Conservation (phyloP, 768 basidiomycete species). For the Mycena polygramma region DNA sequence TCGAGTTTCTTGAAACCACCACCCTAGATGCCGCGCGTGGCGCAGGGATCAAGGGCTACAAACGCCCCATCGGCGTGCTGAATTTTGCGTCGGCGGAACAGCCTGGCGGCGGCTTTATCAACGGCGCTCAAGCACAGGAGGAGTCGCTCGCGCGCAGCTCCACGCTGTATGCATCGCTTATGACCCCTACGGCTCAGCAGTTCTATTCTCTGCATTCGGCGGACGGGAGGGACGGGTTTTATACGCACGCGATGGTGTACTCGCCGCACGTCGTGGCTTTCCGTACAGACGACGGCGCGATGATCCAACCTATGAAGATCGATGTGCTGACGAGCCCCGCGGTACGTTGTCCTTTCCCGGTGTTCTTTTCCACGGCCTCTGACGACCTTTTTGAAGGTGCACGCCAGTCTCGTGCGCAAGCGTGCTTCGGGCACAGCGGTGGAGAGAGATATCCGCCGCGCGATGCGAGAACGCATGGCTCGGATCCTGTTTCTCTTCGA, state of each 20-base stretch:
- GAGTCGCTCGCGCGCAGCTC: slow-evolving; percentile 85
- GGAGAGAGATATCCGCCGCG: slow-evolving; percentile 18
- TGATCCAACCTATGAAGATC: slow-evolving; percentile 67
- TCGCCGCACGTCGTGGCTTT: slow-evolving; percentile 74
- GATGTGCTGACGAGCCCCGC: slow-evolving; percentile 82
- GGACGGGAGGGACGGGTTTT: slow-evolving; percentile 66
- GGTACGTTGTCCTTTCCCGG: slow-evolving; percentile 38
- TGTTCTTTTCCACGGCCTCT: too few species aligned
- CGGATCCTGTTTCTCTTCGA: slow-evolving; percentile 66
- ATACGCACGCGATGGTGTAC: slow-evolving; percentile 85
- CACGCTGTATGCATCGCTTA: slow-evolving; percentile 74
- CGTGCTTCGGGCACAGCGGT: not conserved
- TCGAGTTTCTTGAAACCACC: slow-evolving; percentile 71
- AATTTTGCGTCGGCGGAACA: slow-evolving; percentile 84
- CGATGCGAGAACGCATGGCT: slow-evolving; percentile 70
- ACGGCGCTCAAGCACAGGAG: slow-evolving; percentile 83
- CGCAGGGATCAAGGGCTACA: slow-evolving; percentile 34
- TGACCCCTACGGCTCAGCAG: slow-evolving; percentile 62
- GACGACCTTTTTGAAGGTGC: slow-evolving; percentile 48
- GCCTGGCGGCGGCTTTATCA: slow-evolving; percentile 74
- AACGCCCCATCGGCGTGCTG: slow-evolving; percentile 67
- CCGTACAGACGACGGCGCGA: slow-evolving; percentile 71
- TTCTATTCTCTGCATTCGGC: slow-evolving; percentile 75
- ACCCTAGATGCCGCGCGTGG: slow-evolving; percentile 72
- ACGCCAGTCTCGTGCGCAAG: slow-evolving; percentile 64